Base-by-base conservation (phyloP, 2,329 filamentous ascomycete genomes). In the Leptographium procerum region DNA sequence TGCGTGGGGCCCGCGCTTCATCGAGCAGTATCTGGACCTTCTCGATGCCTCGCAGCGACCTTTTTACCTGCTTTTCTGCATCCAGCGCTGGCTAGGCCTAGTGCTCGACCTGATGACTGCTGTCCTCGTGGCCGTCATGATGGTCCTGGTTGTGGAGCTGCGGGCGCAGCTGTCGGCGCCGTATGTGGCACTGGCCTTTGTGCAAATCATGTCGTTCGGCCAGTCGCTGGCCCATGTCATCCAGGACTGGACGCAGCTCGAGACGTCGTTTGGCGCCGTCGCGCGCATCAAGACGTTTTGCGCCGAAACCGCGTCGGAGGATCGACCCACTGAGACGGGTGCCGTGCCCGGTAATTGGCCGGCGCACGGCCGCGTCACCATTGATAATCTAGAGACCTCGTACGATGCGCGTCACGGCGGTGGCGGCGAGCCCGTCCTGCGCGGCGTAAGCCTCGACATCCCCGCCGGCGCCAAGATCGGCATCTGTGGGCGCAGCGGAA, bases 41-140 rank as follows among this genome's bases (percentile, higher is more conserved):
- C 68, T 84, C 2, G 78, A 84, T 58, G 67, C 67, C 8, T 81
- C 80, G 0, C 81, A 84, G 62, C 68, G 70, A n/a, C 80, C 81
- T 0, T 80, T 77, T 51, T 85, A 85, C 62, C 71, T 83, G 0
- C 70, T 84, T 7, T 77, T 73, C 57, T 75, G 76, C 36, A 73
- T 83, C 5, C 82, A 85, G 64, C 72, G 77, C 34, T 84, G 81
- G 81, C 66, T 75, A 4, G 68, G 65, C 2, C 62, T 74, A 2
- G 69, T 71, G 2, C 61, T 74, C 5, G 68, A 73, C 48, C 60
- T 75, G 14, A 56, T 72, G 10, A 69, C 73, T 1, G 67, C 68
- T 9, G 66, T 63, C 10, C 54, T 73, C 1, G 71, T 70, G 1
- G 63, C 68, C 4, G 57, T 70, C 26, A 60, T 74, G 33, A 66